These are phyloP conservation scores for Epicoccum nigrum DNA, from an alignment of 2,329 filamentous ascomycete species.

Conservation along the genomic window DNA sequence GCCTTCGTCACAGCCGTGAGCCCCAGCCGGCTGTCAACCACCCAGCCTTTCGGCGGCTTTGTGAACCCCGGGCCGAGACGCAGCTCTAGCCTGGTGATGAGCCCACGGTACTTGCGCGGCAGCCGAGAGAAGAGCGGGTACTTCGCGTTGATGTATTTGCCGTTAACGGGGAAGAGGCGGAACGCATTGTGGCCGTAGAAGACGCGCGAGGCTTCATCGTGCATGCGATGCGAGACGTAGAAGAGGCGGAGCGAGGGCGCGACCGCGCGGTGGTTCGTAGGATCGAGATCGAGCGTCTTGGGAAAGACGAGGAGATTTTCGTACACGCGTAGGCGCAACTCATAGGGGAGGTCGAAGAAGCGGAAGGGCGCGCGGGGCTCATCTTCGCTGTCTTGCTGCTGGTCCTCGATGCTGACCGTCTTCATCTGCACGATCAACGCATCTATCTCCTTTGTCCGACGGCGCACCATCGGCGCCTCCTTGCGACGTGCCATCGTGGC, in stretches of 20 bases:
- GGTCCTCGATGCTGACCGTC: constrained; percentile 27
- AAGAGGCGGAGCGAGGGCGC: constrained; percentile 68
- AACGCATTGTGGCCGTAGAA: constrained; percentile 61
- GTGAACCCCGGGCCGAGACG: constrained; percentile 76
- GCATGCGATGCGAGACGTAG: constrained; percentile 61
- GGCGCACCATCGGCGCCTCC: constrained; percentile 23
- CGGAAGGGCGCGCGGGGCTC: constrained; percentile 49
- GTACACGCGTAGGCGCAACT: constrained; percentile 60
- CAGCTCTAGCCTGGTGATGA: constrained; percentile 69
- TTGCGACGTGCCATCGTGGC: constrained; percentile 21
- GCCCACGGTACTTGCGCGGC: constrained; percentile 63
- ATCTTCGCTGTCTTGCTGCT: constrained; percentile 12
- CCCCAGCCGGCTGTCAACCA: constrained; percentile 68
- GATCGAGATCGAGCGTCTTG: constrained; percentile 69
- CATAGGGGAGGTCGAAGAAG: constrained; percentile 61
- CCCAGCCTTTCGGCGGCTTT: constrained; percentile 72
- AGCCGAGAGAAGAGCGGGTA: constrained; percentile 72
- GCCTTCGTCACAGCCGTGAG: constrained; percentile 67
- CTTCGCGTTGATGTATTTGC: constrained; percentile 72
- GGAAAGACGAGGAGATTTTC: constrained; percentile 56
- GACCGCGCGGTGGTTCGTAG: constrained; percentile 68
- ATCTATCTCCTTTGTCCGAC: constrained; percentile 35
- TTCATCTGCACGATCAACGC: constrained; percentile 34
- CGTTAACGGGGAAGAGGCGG: constrained; percentile 60
- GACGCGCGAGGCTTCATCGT: constrained; percentile 58